A percentile compares a stretch with the other conserved stretches of the same genome.
Evolutionary conservation across 495 filamentous ascomycete genomes (phyloP).

Genomic region (Annulohypoxylon nitens): DNA sequence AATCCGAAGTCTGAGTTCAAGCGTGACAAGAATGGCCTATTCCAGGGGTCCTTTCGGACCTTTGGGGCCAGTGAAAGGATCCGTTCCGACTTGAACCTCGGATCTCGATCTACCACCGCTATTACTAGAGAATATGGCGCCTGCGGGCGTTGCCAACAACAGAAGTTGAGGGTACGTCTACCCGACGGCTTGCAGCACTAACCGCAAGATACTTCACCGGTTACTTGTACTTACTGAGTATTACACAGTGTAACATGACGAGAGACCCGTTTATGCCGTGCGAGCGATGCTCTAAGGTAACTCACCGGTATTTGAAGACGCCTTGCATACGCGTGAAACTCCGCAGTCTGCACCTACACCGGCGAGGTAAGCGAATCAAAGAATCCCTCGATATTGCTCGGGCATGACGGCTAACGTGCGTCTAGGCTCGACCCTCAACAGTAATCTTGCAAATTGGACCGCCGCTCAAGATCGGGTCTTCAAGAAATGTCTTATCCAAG

Average conservation of each 20-base stretch:
- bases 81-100: slow-evolving; percentile 19
- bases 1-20: slow-evolving; percentile 30
- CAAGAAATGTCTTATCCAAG: not conserved
- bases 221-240: slow-evolving; percentile 15
- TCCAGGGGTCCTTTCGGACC: slow-evolving; percentile 23
- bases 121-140: slow-evolving; percentile 26
- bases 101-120: slow-evolving; percentile 22
- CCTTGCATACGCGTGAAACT: slow-evolving; percentile 13
- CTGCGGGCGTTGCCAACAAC: slow-evolving; percentile 20
- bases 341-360: slow-evolving; percentile 9
- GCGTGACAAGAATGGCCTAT: slow-evolving; percentile 21
- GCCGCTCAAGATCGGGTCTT: not conserved
- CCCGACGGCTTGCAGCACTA: not conserved
- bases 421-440: slow-evolving; percentile 18
- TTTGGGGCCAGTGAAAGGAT: slow-evolving; percentile 28
- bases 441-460: not conserved
- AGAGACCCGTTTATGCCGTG: slow-evolving; percentile 12
- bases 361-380: slow-evolving; percentile 10
- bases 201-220: not conserved
- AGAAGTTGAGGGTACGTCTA: slow-evolving; percentile 18
- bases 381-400: not conserved
- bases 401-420: not conserved
- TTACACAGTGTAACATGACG: slow-evolving; percentile 22
- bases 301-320: slow-evolving; percentile 11
- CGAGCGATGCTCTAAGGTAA: slow-evolving; percentile 9